phyloP scores from a whole-genome alignment of 1,139 yeast genomes.

The Saccharomyces uvarum region DNA sequence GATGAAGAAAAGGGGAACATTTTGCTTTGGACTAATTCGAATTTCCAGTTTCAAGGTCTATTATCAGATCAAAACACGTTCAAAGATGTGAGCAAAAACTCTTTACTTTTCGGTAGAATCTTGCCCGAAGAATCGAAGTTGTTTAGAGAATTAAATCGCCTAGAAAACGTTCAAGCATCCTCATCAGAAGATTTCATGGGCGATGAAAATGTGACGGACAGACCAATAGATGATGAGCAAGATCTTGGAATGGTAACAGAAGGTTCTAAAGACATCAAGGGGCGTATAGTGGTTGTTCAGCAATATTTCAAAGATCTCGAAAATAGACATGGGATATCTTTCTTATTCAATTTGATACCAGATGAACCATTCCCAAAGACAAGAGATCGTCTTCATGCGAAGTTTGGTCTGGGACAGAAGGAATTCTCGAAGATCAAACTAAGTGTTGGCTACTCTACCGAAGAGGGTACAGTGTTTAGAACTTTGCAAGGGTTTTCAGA shows the following conservation, averaged over 20 bases:
- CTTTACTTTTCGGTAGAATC: slow-evolving; percentile 33
- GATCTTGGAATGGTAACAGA: background rate
- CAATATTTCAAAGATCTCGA: slow-evolving; percentile 72
- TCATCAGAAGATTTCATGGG: slow-evolving; percentile 26
- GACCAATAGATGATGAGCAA: slow-evolving; percentile 8
- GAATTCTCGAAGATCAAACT: slow-evolving; percentile 71
- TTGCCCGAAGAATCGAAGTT: slow-evolving; percentile 35
- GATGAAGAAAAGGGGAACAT: slow-evolving; percentile 44
- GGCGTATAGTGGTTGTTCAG: slow-evolving; percentile 43
- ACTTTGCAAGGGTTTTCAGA: slow-evolving; percentile 39
- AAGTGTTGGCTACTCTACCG: slow-evolving; percentile 33
- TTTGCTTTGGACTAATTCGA: slow-evolving; percentile 37
- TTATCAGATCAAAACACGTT: slow-evolving; percentile 28
- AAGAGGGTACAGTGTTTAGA: slow-evolving; percentile 37
- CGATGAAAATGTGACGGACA: slow-evolving; percentile 22
- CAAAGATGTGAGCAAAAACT: slow-evolving; percentile 27
- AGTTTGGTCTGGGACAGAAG: slow-evolving; percentile 66
- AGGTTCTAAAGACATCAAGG: slow-evolving; percentile 11
- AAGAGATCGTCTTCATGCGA: slow-evolving; percentile 56
- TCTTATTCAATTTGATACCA: slow-evolving; percentile 60
- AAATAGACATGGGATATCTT: slow-evolving; percentile 82
- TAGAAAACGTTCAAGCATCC: background rate
- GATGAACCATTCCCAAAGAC: slow-evolving; percentile 62
- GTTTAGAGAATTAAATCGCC: slow-evolving; percentile 18
- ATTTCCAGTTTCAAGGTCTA: slow-evolving; percentile 32